phyloP scores from a whole-genome alignment of 495 filamentous ascomycete genomes.

The Neurospora sp. region DNA sequence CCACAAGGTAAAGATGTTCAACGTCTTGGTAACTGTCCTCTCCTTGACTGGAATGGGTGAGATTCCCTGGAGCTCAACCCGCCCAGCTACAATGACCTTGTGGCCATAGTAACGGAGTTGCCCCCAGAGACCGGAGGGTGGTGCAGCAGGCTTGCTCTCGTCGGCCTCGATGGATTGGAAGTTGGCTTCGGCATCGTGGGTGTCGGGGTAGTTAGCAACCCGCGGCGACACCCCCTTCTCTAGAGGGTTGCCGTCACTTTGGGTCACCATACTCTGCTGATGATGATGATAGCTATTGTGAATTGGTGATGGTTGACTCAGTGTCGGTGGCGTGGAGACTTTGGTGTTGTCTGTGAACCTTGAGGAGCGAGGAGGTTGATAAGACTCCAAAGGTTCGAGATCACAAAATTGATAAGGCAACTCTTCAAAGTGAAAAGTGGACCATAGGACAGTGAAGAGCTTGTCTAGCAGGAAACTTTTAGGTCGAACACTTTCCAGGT shows the following conservation, averaged over 20 bases:
- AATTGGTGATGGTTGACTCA: neutral
- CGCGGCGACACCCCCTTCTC: neutral
- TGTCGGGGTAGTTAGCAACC: neutral
- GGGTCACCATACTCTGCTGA: neutral
- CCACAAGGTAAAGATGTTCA: conserved; percentile 39
- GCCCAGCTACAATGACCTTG: conserved; percentile 6
- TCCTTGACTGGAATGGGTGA: conserved; percentile 42
- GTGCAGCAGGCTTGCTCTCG: neutral
- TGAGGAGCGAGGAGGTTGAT: neutral
- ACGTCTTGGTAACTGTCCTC: conserved; percentile 35
- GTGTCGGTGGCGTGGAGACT: neutral
- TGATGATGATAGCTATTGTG: neutral
- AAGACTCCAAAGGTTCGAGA: neutral
- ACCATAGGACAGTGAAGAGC: neutral
- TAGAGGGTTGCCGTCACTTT: neutral
- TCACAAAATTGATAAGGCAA: neutral
- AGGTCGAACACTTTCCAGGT: neutral
- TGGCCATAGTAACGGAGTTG: neutral
- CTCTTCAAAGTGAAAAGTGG: neutral
- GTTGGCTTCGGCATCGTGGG: neutral
- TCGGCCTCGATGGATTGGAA: neutral
- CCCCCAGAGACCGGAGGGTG: neutral
- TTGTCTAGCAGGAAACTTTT: neutral
- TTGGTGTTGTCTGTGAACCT: neutral
- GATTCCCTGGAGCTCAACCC: conserved; percentile 39